phyloP scores from a whole-genome alignment of 2,329 filamentous ascomycete species.

The Neofusicoccum cordaticola region DNA sequence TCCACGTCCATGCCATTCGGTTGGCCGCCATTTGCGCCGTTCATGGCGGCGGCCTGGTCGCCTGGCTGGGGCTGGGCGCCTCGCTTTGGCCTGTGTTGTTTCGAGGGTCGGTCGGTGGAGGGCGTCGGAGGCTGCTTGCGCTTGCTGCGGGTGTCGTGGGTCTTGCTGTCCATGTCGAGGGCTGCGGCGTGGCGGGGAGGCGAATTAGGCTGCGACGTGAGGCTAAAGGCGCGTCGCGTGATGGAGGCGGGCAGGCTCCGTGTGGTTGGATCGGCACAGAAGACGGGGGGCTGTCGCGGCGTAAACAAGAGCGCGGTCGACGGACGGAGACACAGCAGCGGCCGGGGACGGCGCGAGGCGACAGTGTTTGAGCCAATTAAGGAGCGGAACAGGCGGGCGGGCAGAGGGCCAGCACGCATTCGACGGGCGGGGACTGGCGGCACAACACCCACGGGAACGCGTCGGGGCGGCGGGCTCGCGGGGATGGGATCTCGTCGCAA shows the following conservation, averaged over 20 bases:
- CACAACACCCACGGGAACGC: constrained; percentile 2
- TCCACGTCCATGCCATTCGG: constrained; percentile 37
- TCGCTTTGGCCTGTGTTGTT: constrained; percentile 52
- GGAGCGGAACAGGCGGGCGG: constrained; percentile 1
- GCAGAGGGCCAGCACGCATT: constrained; percentile 17
- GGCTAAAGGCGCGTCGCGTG: not conserved
- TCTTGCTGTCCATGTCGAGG: constrained; percentile 13
- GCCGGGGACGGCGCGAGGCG: not conserved
- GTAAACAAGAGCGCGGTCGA: not conserved
- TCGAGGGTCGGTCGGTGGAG: constrained; percentile 51
- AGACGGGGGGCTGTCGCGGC: not conserved
- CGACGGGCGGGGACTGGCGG: not conserved
- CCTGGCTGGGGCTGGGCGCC: constrained; percentile 36
- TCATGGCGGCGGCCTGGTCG: constrained; percentile 34
- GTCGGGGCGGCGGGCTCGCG: not conserved
- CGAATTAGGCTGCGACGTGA: not conserved
- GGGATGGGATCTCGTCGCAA: constrained; percentile 4
- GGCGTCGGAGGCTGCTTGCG: constrained; percentile 55
- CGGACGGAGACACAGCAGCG: not conserved
- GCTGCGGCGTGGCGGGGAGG: not conserved
- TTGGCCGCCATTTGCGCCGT: constrained; percentile 37
- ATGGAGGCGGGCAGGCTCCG: not conserved
- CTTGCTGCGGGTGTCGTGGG: constrained; percentile 45
- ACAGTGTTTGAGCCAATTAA: constrained; percentile 1
- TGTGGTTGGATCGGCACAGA: not conserved